Conservation (phyloP, 1,284 basidiomycete species). For the Thecaphora thlaspeos region DNA sequence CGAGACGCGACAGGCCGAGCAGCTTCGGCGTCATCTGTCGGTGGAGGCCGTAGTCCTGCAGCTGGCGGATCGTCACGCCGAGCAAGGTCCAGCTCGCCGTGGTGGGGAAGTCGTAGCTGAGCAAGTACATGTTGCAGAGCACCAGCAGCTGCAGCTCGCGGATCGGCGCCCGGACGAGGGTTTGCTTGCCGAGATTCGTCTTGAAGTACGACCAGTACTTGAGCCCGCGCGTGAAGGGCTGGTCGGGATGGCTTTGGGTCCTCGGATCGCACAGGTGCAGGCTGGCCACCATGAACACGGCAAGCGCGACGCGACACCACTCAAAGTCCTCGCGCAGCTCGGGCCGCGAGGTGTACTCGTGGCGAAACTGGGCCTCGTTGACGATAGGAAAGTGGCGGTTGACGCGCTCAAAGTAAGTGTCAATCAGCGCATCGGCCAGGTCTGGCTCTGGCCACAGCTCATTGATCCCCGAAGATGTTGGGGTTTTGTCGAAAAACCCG, state of each 20-base stretch:
- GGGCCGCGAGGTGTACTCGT: constrained; percentile 22
- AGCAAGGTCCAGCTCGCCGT: constrained; percentile 36
- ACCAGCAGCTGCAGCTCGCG: constrained; percentile 16
- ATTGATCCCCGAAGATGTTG: constrained; percentile 1
- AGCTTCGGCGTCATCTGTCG: constrained; percentile 35
- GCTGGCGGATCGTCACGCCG: constrained; percentile 29
- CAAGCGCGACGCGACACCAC: constrained; percentile 27
- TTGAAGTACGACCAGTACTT: constrained; percentile 30
- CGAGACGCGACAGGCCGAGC: constrained; percentile 23
- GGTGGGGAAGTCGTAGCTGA: constrained; percentile 24
- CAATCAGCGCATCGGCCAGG: constrained; percentile 29
- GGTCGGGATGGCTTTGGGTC: constrained; percentile 8
- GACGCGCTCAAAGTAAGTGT: constrained; percentile 37
- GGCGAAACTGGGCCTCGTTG: constrained; percentile 36
- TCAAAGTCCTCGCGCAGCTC: constrained; percentile 27
- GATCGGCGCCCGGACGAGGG: constrained; percentile 12
- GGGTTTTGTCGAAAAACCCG: constrained; percentile 19
- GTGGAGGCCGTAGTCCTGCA: constrained; percentile 45
- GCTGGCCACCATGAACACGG: constrained; percentile 39
- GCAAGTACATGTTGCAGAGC: constrained; percentile 23
- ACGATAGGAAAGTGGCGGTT: constrained; percentile 42
- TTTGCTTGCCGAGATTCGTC: constrained; percentile 8
- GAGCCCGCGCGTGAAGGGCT: constrained; percentile 23
- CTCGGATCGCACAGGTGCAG: constrained; percentile 27
- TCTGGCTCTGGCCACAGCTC: constrained; percentile 38